Evolutionary conservation across 805 yeast genomes (phyloP).

Genomic region (Wickerhamomyces pijperi): DNA sequence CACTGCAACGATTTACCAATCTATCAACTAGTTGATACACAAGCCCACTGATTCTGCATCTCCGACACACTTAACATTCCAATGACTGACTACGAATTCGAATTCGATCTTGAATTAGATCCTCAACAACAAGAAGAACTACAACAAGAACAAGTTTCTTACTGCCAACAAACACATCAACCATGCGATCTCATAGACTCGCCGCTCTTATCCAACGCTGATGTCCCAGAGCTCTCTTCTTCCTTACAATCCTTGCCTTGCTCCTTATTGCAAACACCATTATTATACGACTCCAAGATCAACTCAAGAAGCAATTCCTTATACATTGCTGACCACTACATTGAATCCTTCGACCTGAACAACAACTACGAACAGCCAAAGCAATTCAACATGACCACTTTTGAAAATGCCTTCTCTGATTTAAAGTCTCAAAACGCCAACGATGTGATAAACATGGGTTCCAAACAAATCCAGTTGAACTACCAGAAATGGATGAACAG

Average conservation of each 20-base stretch:
- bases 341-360: not conserved
- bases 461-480: not conserved
- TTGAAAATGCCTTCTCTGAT: not conserved
- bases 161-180: not conserved
- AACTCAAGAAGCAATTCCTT: slow-evolving; percentile 10
- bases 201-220: not conserved
- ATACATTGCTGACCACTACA: slow-evolving; percentile 2
- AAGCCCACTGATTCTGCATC: not conserved
- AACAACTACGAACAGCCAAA: not conserved
- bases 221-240: not conserved
- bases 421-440: not conserved
- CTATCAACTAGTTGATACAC: not conserved
- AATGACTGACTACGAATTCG: not conserved
- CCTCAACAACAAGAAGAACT: not conserved
- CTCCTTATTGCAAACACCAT: slow-evolving; percentile 10
- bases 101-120: not conserved
- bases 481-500: not conserved
- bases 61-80: not conserved
- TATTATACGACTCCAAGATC: slow-evolving; percentile 16
- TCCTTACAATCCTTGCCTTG: not conserved
- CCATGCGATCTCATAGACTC: not conserved
- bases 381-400: not conserved
- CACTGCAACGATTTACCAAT: not conserved
- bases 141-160: not conserved
- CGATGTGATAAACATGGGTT: not conserved